phyloP scores from a whole-genome alignment of 1,139 yeast genomes.

The Suhomyces maxii region DNA sequence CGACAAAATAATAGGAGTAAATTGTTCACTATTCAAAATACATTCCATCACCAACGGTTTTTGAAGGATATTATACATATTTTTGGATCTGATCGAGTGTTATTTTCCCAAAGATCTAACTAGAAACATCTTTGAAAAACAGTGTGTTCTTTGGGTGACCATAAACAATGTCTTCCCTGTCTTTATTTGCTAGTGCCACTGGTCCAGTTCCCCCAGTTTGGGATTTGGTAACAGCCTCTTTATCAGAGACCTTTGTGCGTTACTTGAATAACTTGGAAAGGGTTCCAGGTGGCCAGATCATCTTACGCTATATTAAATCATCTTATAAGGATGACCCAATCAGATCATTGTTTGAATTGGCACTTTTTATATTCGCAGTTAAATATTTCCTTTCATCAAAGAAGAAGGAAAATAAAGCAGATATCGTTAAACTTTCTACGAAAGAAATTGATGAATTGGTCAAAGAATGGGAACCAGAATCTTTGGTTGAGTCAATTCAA shows the following conservation, averaged over 20 bases:
- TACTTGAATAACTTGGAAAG: constrained; percentile 38
- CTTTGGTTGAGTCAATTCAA: constrained; percentile 59
- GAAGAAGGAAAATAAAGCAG: constrained; percentile 75
- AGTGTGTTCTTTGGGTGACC: not conserved
- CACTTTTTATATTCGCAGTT: constrained; percentile 79
- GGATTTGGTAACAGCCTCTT: constrained; percentile 36
- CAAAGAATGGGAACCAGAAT: constrained; percentile 90
- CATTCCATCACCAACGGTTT: not conserved
- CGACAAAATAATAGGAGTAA: not conserved
- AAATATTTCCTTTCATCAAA: constrained; percentile 82
- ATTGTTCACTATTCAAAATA: not conserved
- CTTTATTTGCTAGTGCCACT: not conserved
- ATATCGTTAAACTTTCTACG: constrained; percentile 61
- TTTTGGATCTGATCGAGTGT: no score
- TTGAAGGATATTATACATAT: not conserved
- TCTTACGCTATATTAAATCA: constrained; percentile 76
- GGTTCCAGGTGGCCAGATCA: constrained; percentile 80
- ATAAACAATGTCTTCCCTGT: constrained; percentile 5
- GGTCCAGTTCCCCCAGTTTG: constrained; percentile 34
- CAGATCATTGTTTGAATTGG: constrained; percentile 78
- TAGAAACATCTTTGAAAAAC: no score
- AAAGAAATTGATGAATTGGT: constrained; percentile 80
- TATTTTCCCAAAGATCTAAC: no score
- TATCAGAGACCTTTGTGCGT: constrained; percentile 36
- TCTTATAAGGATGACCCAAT: constrained; percentile 94